phyloP scores from a whole-genome alignment of 768 basidiomycete species.

The Russula griseocarnosa region DNA sequence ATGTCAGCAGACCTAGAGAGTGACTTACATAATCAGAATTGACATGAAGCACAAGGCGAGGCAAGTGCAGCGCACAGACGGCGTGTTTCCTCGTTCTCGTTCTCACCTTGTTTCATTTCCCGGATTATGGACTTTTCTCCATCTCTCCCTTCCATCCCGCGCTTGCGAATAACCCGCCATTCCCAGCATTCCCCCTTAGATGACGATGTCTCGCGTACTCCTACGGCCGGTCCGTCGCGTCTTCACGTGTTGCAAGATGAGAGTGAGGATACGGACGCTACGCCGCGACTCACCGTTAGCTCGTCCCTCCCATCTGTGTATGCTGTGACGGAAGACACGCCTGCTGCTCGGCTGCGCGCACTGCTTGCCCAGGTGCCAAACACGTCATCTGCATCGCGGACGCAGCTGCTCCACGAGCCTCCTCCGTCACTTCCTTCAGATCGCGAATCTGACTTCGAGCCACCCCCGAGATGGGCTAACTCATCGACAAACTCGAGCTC shows the following conservation, averaged over 20 bases:
- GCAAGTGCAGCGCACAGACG: conserved; percentile 6
- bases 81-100: conserved; percentile 1
- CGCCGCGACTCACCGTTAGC: conserved; percentile 24
- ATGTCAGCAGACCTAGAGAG: background rate
- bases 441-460: conserved; percentile 28
- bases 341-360: conserved; percentile 26
- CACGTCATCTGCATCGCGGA: conserved; percentile 22
- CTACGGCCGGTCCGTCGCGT: conserved; percentile 26
- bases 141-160: conserved; percentile 15
- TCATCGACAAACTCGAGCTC: conserved; percentile 14
- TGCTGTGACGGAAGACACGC: conserved; percentile 22
- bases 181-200: conserved; percentile 11
- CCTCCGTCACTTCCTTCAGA: conserved; percentile 25
- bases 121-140: conserved; percentile 18
- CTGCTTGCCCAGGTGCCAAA: conserved; percentile 22
- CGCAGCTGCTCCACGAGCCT: conserved; percentile 27
- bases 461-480: conserved; percentile 24
- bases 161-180: conserved; percentile 23
- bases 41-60: background rate
- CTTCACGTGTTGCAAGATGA: conserved; percentile 21
- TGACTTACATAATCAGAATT: conserved; percentile 9
- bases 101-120: conserved; percentile 10
- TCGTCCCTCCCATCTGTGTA: conserved; percentile 25
- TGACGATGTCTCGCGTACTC: conserved; percentile 22
- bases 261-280: conserved; percentile 25